Percentiles rank a stretch among this genome's conserved stretches.
These are phyloP conservation scores for Orbilia quercus DNA, from an alignment of 2,329 filamentous ascomycete species.

Conservation along the genomic window DNA sequence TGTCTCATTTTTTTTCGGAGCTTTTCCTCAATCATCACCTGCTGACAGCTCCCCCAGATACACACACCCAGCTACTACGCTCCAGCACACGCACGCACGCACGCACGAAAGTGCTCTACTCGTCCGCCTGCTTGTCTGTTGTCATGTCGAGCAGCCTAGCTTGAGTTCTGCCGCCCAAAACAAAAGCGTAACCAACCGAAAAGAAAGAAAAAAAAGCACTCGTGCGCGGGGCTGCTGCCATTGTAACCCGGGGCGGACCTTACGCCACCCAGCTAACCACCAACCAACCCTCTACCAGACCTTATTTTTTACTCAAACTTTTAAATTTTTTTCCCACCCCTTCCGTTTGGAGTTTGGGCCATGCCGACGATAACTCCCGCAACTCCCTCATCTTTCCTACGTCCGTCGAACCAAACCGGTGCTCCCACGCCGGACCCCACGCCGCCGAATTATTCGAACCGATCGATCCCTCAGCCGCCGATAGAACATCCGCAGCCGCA, in stretches of 20 bases:
- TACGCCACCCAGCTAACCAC: no score
- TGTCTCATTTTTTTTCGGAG: conserved; percentile 19
- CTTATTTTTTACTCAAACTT: conserved; percentile 11
- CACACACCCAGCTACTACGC: not conserved
- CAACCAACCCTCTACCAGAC: conserved; percentile 19
- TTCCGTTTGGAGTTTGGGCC: no score
- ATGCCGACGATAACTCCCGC: conserved; percentile 56
- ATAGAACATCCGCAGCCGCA: no score
- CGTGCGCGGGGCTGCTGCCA: no score
- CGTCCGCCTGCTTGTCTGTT: not conserved
- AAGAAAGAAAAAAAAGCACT: no score
- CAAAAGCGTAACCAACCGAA: no score
- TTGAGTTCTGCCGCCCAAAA: not conserved
- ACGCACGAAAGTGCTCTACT: no score
- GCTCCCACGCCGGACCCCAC: conserved; percentile 32
- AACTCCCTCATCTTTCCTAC: conserved; percentile 56
- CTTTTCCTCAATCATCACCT: conserved; percentile 13
- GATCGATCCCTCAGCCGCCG: no score
- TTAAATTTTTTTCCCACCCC: conserved; percentile 2
- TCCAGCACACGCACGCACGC: not conserved
- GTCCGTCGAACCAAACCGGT: conserved; percentile 30
- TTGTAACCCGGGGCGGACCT: no score
- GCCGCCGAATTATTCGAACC: conserved; percentile 28
- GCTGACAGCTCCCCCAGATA: not conserved
- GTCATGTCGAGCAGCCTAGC: conserved; percentile 33